Percentiles rank a stretch among this genome's conserved stretches.
These are phyloP conservation scores for Globisporangium barbulae DNA, from an alignment of 352 stramenopile species.

Conservation along the genomic window DNA sequence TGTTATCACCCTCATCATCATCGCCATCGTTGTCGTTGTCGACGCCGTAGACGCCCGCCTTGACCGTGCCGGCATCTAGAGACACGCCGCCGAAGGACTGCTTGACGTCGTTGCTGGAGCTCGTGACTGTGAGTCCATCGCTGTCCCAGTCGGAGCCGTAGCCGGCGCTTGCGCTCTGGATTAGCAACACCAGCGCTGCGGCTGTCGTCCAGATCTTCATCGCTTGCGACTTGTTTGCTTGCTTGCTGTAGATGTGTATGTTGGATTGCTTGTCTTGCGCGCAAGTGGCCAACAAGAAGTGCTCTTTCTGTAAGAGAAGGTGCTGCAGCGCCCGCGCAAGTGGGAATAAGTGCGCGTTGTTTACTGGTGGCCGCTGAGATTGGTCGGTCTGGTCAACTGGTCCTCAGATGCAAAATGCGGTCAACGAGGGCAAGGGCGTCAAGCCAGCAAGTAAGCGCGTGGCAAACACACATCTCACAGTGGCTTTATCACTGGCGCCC, in stretches of 20 bases:
- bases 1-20: neutral
- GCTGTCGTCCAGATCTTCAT: conserved; percentile 4
- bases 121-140: neutral
- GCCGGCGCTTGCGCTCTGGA: neutral
- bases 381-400: neutral
- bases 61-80: neutral
- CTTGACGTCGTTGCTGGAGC: conserved; percentile 8
- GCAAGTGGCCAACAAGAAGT: neutral
- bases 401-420: conserved; percentile 6
- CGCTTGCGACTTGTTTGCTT: neutral
- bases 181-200: neutral
- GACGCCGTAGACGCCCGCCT: neutral
- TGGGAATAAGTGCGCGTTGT: neutral
- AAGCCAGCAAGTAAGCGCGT: neutral
- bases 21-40: neutral
- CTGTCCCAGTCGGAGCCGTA: conserved; percentile 12
- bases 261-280: neutral
- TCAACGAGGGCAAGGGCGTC: neutral
- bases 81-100: conserved; percentile 1
- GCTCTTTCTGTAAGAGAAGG: conserved; percentile 8
- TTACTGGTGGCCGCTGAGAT: neutral
- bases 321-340: neutral
- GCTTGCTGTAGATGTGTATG: too few relatives aligned
- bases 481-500: neutral
- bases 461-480: neutral